Percentiles rank a stretch among this genome's conserved stretches.
Conservation (phyloP, 1,139 yeast species). For the Geotrichum klebahnii region DNA sequence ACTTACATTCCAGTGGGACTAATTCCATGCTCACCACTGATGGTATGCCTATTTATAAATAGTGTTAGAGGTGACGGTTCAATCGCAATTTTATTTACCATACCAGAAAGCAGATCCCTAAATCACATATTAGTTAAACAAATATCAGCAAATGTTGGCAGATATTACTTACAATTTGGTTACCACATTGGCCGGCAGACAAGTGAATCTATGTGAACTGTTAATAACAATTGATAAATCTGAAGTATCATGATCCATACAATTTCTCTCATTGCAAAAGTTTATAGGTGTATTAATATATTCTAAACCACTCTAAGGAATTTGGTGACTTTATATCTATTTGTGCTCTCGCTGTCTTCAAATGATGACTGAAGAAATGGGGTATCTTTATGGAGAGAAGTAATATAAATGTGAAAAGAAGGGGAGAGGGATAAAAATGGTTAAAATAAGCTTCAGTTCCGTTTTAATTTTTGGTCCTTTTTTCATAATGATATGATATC, state of each 20-base stretch:
- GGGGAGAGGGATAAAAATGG: too few relatives aligned
- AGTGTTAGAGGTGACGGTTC: constrained; percentile 6
- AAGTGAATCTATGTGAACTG: constrained; percentile 58
- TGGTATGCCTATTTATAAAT: constrained; percentile 61
- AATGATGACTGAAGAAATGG: too few relatives aligned
- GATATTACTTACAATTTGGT: constrained; percentile 64
- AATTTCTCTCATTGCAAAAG: constrained; percentile 52
- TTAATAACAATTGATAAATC: neutral
- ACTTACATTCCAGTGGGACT: constrained; percentile 61
- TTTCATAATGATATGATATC: too few relatives aligned
- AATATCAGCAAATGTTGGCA: neutral
- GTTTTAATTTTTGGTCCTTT: too few relatives aligned
- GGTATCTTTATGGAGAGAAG: too few relatives aligned
- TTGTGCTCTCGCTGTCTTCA: too few relatives aligned
- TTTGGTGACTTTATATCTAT: too few relatives aligned
- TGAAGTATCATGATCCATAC: constrained; percentile 43
- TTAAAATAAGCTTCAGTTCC: too few relatives aligned
- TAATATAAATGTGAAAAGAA: too few relatives aligned
- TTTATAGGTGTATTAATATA: neutral
- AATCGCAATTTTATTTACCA: neutral
- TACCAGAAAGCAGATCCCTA: constrained; percentile 84
- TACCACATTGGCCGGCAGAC: constrained; percentile 95
- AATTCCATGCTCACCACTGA: constrained; percentile 93
- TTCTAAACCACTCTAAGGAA: too few relatives aligned
- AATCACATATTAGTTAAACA: constrained; percentile 1